phyloP scores from a whole-genome alignment of 163 green algal genomes.

The Scenedesmus sp. region DNA sequence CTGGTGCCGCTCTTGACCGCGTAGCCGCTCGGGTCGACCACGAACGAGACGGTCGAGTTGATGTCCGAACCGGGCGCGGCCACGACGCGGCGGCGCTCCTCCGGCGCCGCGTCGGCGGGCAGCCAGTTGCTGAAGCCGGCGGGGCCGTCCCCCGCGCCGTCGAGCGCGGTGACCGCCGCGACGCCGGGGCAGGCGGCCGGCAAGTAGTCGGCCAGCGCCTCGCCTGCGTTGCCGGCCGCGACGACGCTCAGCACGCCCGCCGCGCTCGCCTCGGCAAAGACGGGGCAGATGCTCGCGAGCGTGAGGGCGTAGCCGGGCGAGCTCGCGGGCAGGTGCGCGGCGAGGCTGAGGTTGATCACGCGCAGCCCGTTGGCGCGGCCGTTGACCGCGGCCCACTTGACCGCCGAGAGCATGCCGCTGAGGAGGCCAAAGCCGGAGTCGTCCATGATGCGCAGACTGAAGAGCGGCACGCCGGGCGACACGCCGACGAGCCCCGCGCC shows the following conservation, averaged over 20 bases:
- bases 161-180: conserved; percentile 3
- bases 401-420: neutral
- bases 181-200: neutral
- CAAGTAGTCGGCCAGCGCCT: neutral
- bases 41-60: neutral
- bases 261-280: neutral
- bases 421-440: neutral
- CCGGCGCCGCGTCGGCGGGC: neutral
- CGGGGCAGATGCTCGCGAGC: neutral
- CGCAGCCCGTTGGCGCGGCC: neutral
- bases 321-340: neutral
- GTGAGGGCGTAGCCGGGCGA: neutral
- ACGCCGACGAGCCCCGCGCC: too few relatives aligned
- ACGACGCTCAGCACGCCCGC: neutral
- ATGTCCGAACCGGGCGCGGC: neutral
- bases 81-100: neutral
- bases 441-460: neutral
- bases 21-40: too few relatives aligned
- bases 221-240: conserved; percentile 10
- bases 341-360: conserved; percentile 6
- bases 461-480: too few relatives aligned
- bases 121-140: conserved; percentile 15
- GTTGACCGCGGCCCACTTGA: neutral
- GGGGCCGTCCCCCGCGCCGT: neutral
- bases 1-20: too few relatives aligned